Evolutionary conservation across 2,329 filamentous ascomycete genomes (phyloP).

Genomic region (Claviceps capensis): DNA sequence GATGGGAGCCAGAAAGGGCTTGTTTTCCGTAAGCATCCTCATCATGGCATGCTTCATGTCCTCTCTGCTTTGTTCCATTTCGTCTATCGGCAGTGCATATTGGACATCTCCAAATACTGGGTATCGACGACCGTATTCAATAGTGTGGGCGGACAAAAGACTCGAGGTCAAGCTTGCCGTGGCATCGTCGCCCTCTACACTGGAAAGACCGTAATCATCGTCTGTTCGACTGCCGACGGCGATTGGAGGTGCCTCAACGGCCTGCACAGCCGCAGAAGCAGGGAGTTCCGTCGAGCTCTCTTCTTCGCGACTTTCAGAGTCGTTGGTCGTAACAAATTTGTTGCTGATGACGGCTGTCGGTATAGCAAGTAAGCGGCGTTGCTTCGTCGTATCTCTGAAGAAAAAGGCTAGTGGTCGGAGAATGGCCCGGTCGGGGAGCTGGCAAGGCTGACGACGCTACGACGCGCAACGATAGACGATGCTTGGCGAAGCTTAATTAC

Average conservation of each 20-base stretch:
- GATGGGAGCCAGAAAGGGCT: conserved; percentile 28
- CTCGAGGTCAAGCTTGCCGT: conserved; percentile 5
- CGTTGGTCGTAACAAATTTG: too few relatives aligned
- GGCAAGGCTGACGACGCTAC: too few relatives aligned
- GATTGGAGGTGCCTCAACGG: conserved; percentile 1
- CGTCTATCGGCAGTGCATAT: conserved; percentile 25
- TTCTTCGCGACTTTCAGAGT: too few relatives aligned
- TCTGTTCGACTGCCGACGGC: conserved; percentile 1
- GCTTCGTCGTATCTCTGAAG: too few relatives aligned
- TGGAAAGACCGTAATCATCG: conserved; percentile 4
- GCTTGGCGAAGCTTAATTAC: too few relatives aligned
- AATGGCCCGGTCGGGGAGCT: too few relatives aligned
- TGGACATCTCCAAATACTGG: conserved; percentile 20
- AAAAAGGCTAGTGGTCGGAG: too few relatives aligned
- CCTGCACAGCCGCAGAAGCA: background rate
- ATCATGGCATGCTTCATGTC: conserved; percentile 27
- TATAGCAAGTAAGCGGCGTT: too few relatives aligned
- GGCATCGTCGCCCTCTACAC: conserved; percentile 3
- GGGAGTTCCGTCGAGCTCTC: background rate
- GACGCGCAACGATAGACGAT: too few relatives aligned
- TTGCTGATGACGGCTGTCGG: too few relatives aligned
- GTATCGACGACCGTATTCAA: conserved; percentile 13
- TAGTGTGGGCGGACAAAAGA: conserved; percentile 6
- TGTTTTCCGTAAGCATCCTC: conserved; percentile 19
- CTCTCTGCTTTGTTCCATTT: conserved; percentile 24